A percentile compares a stretch with the other conserved stretches of the same genome.
Conservation (phyloP, 2,329 filamentous ascomycete species). For the Aspergillus sp. region DNA sequence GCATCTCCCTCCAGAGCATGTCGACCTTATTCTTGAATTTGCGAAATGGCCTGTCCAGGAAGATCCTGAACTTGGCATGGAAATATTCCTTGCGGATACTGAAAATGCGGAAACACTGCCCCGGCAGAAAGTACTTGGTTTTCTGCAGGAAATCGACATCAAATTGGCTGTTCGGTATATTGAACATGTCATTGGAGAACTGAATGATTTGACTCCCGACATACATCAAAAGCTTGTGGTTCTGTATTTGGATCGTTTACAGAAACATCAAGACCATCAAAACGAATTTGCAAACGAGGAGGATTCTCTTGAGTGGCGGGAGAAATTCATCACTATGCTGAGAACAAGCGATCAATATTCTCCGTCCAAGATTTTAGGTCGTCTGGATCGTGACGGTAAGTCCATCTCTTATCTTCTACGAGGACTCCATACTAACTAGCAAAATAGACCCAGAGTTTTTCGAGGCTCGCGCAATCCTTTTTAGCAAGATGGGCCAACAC, state of each 20-base stretch:
- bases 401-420: conserved; percentile 10
- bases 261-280: conserved; percentile 37
- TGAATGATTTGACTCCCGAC: conserved; percentile 79
- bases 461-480: conserved; percentile 83
- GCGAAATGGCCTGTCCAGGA: conserved; percentile 80
- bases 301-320: conserved; percentile 59
- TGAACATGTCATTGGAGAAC: conserved; percentile 85
- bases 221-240: conserved; percentile 84
- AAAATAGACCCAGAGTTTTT: conserved; percentile 75
- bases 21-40: conserved; percentile 89
- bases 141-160: conserved; percentile 68
- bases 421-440: conserved; percentile 1
- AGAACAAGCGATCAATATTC: conserved; percentile 78
- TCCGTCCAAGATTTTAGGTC: conserved; percentile 70
- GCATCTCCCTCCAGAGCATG: conserved; percentile 78
- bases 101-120: conserved; percentile 92
- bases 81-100: conserved; percentile 88
- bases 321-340: conserved; percentile 72
- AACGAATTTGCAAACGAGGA: conserved; percentile 40
- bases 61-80: conserved; percentile 77
- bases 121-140: conserved; percentile 70
- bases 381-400: conserved; percentile 77
- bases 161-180: conserved; percentile 77
- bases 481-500: conserved; percentile 93
- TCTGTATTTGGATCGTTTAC: conserved; percentile 62